A percentile compares a stretch with the other conserved stretches of the same genome.
Conservation (phyloP, 331 rosid species). For the Malus hybrid region DNA sequence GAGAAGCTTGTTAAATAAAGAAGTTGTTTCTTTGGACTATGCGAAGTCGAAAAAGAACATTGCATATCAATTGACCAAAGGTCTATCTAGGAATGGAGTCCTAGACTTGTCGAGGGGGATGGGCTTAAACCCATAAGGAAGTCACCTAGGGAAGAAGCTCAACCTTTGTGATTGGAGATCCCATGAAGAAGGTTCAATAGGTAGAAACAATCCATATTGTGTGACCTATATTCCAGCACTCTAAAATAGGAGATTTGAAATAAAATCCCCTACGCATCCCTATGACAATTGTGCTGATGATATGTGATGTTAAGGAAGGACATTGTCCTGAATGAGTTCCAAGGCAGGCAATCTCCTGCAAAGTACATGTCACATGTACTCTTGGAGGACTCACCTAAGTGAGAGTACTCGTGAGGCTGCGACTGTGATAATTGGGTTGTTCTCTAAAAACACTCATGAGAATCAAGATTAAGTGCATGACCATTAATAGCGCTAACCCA, state of each 20-base stretch:
- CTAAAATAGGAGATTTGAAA: neutral
- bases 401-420: too few relatives aligned
- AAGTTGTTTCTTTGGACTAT: neutral
- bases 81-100: neutral
- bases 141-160: too few relatives aligned
- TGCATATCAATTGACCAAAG: neutral
- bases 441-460: too few relatives aligned
- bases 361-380: neutral
- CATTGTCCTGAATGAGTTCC: neutral
- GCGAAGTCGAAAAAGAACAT: neutral
- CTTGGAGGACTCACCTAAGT: neutral
- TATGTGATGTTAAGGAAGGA: too few relatives aligned
- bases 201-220: too few relatives aligned
- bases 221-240: neutral
- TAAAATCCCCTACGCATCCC: neutral
- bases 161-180: too few relatives aligned
- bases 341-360: neutral
- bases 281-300: neutral
- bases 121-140: too few relatives aligned
- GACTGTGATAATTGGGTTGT: too few relatives aligned
- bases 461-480: too few relatives aligned
- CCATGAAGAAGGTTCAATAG: too few relatives aligned
- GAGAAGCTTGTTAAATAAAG: neutral
- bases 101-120: neutral
- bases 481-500: too few relatives aligned